Base-by-base conservation (phyloP, 106 monocot genomes). In the Acanthochlamys bracteata region DNA sequence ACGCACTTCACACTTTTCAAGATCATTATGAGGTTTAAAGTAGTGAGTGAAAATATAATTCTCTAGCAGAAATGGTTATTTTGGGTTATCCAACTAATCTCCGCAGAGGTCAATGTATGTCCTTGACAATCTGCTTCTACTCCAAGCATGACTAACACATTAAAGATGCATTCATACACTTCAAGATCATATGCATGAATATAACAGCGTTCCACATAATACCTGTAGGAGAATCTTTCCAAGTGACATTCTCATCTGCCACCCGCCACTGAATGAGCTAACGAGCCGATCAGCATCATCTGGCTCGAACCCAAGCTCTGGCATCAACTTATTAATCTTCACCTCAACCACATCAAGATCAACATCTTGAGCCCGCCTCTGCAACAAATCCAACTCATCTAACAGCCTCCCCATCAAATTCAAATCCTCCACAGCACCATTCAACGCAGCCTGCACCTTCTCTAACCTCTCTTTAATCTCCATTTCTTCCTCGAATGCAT, bases 191-290 rank as follows among this genome's bases (percentile, higher is more conserved):
- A n/a, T n/a, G n/a, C n/a, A n/a, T n/a, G n/a, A 45, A 45, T 45
- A 9, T 7, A 45, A 45, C 43, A 45, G 43, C 13, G 13, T 7
- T 45, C 7, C 10, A 45, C 13, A 45, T 9, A 64, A 67, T 86
- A 85, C 98, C 91, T 98, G 98, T 67, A 98, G 92, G 25, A 98
- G 77, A 72, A 92, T 92, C 67, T 98, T 92, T 41, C 98, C 98
- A 21, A 98, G 88, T 42, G 82, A 88, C 78, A 98, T 92, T 72
- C 98, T 91, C 98, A 98, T 92, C 77, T 92, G 91, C 98, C 92
- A 98, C 23, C 98, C 91, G 14, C 98, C 75, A 61, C 98, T 92
- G 42, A 92, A 98, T 6, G 98, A 98, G 0, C 91, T 87, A 23
- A 98, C 98, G 21, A 98, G 73, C 54, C 92, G 68, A 53, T 98